phyloP scores from a whole-genome alignment of 225 moss, liverwort and hornwort genomes.

The Marchantia polymorpha region DNA sequence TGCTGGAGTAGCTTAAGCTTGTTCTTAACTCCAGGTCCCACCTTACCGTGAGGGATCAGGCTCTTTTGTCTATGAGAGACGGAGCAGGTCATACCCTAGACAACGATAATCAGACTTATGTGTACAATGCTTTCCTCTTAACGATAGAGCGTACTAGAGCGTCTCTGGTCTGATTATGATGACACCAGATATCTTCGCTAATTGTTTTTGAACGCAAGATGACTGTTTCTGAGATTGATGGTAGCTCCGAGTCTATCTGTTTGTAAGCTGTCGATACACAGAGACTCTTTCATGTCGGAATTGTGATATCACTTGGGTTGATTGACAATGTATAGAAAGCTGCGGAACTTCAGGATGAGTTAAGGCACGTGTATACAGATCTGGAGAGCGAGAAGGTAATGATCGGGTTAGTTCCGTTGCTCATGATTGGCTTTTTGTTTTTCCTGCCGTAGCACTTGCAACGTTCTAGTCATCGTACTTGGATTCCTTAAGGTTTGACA shows the following conservation, averaged over 20 bases:
- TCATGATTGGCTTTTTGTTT: conserved; percentile 4
- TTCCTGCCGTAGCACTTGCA: neutral
- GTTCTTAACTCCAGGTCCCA: neutral
- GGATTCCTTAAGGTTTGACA: neutral
- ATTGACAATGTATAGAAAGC: conserved; percentile 43
- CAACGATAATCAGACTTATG: no score
- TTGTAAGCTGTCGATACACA: neutral
- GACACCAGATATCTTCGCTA: neutral
- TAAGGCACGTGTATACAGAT: conserved; percentile 52
- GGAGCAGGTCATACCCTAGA: no score
- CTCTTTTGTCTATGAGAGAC: no score
- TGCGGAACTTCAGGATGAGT: conserved; percentile 58
- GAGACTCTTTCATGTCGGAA: neutral
- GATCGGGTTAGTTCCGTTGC: conserved; percentile 16
- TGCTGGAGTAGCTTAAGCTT: neutral
- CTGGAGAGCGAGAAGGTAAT: conserved; percentile 73
- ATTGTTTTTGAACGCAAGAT: neutral
- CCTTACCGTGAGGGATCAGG: no score
- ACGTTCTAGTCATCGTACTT: neutral
- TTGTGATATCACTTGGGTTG: neutral
- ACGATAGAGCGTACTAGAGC: neutral
- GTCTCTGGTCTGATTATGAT: neutral
- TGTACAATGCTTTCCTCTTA: no score
- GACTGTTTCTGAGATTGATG: no score
- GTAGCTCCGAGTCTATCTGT: neutral